These are phyloP conservation scores for Lentinula novae-zelandiae DNA, from an alignment of 1,284 basidiomycete species.

Conservation along the genomic window DNA sequence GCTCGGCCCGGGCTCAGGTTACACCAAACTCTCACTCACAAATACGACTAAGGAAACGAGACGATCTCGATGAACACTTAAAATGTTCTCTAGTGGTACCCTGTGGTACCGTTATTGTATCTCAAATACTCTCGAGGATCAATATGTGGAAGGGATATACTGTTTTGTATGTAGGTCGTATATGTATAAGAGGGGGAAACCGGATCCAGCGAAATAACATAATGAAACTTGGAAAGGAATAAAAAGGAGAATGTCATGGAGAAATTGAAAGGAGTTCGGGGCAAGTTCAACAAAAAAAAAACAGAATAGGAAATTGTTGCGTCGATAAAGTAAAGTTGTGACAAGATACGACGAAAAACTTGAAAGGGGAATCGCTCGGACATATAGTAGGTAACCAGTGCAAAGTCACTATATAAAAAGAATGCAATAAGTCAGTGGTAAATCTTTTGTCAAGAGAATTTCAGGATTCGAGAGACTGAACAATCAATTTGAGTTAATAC, in stretches of 20 bases:
- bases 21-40: no score
- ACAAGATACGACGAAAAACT: no score
- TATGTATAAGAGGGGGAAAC: background rate
- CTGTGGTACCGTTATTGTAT: no score
- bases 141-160: no score
- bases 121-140: no score
- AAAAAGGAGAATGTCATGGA: background rate
- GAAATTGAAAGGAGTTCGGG: background rate
- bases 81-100: no score
- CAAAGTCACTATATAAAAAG: background rate
- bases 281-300: background rate
- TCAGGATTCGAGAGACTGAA: background rate
- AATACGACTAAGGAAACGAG: no score
- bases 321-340: no score
- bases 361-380: background rate
- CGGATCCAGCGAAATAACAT: background rate
- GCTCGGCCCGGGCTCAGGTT: no score
- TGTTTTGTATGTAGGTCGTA: background rate
- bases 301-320: no score
- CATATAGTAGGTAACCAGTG: background rate
- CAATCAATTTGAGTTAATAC: background rate
- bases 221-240: background rate
- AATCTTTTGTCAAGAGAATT: background rate
- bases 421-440: conserved; percentile 1
- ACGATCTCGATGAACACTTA: no score